These are phyloP conservation scores for Magnaporthiopsis rhizophila DNA, from an alignment of 2,329 filamentous ascomycete species.

Conservation along the genomic window DNA sequence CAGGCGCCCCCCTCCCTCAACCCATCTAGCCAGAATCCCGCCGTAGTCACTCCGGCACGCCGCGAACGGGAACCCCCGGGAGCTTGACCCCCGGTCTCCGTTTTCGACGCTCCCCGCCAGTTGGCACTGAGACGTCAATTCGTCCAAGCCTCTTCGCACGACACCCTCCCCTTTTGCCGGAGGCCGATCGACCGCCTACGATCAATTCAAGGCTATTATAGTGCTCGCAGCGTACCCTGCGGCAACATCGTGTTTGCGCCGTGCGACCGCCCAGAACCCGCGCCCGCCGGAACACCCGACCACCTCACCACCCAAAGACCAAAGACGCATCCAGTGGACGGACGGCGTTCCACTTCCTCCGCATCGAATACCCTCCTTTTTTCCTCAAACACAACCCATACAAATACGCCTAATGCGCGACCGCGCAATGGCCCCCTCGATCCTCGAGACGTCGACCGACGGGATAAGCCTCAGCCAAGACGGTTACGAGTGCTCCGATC, in stretches of 20 bases:
- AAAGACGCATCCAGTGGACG: neutral
- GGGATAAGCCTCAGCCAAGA: slow-evolving; percentile 21
- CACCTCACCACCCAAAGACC: neutral
- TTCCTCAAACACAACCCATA: neutral
- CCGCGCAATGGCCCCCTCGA: slow-evolving; percentile 26
- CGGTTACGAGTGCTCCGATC: slow-evolving; percentile 30
- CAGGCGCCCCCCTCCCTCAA: neutral
- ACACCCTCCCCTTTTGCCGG: neutral
- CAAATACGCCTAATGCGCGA: neutral
- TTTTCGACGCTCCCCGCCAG: neutral
- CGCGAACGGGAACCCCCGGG: neutral
- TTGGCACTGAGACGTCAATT: neutral
- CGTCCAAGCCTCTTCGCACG: neutral
- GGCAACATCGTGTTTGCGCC: neutral
- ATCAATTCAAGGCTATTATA: neutral
- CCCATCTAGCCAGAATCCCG: neutral
- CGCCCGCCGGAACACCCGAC: too few relatives aligned
- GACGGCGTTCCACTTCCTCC: neutral
- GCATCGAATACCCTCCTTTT: neutral
- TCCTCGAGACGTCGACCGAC: slow-evolving; percentile 25
- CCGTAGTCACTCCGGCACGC: neutral
- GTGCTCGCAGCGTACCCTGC: neutral
- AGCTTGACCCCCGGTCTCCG: neutral
- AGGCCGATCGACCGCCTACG: neutral
- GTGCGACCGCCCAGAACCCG: neutral